A percentile compares a stretch with the other conserved stretches of the same genome.
These are phyloP conservation scores for Mimosa bimucronata DNA, from an alignment of 306 rosid species.

Conservation along the genomic window DNA sequence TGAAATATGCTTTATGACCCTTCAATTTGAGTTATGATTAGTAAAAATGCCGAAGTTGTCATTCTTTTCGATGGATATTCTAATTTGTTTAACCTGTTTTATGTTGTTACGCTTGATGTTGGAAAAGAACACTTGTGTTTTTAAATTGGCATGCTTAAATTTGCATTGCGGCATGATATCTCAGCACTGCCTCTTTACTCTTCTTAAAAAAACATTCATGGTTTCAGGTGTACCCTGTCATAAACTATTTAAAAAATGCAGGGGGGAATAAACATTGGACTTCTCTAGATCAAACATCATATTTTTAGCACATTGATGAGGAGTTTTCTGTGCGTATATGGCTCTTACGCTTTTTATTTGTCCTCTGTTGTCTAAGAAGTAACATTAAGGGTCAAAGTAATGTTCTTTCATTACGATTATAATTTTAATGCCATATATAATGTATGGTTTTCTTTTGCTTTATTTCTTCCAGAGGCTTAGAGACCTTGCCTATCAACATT, in stretches of 20 bases:
- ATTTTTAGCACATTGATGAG: background rate
- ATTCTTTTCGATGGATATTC: background rate
- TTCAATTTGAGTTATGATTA: background rate
- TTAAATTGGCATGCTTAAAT: background rate
- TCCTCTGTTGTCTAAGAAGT: background rate
- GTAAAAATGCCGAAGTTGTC: background rate
- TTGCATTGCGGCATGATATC: slow-evolving; percentile 4
- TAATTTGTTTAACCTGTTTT: background rate
- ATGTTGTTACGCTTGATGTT: background rate
- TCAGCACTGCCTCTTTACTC: background rate
- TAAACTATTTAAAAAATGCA: background rate
- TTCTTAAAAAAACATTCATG: background rate
- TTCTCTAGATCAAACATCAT: background rate
- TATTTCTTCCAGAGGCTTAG: too few species aligned
- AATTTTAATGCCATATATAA: background rate
- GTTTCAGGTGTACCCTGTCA: slow-evolving; percentile 2
- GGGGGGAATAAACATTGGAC: background rate
- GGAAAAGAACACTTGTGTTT: too few species aligned
- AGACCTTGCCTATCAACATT: too few species aligned
- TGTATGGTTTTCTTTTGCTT: slow-evolving; percentile 7
- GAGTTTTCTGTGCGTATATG: background rate
- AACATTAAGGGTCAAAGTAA: background rate
- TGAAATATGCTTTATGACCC: slow-evolving; percentile 1
- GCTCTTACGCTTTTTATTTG: background rate
- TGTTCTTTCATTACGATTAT: background rate